phyloP scores from a whole-genome alignment of 495 filamentous ascomycete species.

The Neurospora sp. region DNA sequence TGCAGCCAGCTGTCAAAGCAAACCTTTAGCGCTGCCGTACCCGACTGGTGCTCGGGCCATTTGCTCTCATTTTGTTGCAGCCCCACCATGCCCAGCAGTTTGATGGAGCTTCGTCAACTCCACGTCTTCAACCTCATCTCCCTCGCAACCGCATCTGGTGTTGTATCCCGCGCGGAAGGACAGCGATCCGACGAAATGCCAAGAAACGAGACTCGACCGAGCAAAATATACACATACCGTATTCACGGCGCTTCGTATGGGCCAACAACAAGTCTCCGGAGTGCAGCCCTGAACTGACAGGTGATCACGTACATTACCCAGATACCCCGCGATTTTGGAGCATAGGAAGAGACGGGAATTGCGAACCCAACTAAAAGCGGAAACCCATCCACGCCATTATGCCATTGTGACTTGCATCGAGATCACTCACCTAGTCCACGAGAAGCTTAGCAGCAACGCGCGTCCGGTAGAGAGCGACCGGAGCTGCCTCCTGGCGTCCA shows the following conservation, averaged over 20 bases:
- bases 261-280: not conserved
- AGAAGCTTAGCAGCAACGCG: not conserved
- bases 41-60: not conserved
- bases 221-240: not conserved
- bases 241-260: not conserved
- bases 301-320: not conserved
- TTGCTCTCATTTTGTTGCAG: not conserved
- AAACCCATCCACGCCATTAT: not conserved
- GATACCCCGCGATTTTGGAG: not conserved
- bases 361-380: not conserved
- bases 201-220: not conserved
- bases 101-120: not conserved
- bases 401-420: not conserved
- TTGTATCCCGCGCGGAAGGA: not conserved
- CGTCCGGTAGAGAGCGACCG: not conserved
- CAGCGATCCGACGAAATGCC: not conserved
- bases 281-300: not conserved
- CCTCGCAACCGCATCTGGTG: not conserved
- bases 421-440: not conserved
- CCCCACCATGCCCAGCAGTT: not conserved
- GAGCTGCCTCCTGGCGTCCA: not conserved
- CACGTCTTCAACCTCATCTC: not conserved
- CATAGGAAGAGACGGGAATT: not conserved
- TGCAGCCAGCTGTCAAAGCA: not conserved
- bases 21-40: not conserved